Evolutionary conservation across 139 green algal species (phyloP).

Genomic region (Coelastrella sp.): DNA sequence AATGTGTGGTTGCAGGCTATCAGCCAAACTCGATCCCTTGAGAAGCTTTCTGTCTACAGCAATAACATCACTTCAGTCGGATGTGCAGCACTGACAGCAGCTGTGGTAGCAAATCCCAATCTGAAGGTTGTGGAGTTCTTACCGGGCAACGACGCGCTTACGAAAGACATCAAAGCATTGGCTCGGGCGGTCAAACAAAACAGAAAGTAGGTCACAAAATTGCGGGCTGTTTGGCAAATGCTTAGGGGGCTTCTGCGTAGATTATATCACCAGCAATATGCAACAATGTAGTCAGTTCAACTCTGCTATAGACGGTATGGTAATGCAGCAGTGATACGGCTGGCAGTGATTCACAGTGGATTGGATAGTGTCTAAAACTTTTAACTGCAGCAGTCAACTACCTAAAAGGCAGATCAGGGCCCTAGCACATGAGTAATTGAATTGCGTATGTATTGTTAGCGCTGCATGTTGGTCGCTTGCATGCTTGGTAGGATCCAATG

Average conservation of each 20-base stretch:
- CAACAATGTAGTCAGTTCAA: too few relatives aligned
- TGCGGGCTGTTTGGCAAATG: not conserved
- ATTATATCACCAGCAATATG: too few relatives aligned
- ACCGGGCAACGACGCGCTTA: constrained; percentile 50
- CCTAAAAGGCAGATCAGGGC: too few relatives aligned
- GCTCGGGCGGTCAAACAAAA: constrained; percentile 31
- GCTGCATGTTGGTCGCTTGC: too few relatives aligned
- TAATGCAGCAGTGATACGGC: too few relatives aligned
- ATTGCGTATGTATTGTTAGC: too few relatives aligned
- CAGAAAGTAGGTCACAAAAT: constrained; percentile 10
- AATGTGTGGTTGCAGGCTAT: constrained; percentile 40
- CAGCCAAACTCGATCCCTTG: constrained; percentile 39
- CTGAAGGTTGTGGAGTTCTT: constrained; percentile 64
- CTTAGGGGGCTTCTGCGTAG: not conserved
- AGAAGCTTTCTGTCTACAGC: constrained; percentile 63
- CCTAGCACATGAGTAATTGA: too few relatives aligned
- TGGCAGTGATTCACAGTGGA: too few relatives aligned
- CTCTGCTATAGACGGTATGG: too few relatives aligned
- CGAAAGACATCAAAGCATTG: constrained; percentile 31
- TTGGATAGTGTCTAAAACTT: too few relatives aligned
- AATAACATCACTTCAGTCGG: constrained; percentile 66
- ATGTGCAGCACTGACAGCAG: constrained; percentile 66
- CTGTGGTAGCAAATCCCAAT: constrained; percentile 53
- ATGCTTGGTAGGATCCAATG: too few relatives aligned
- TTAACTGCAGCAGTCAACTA: too few relatives aligned